Percentiles rank a stretch among this genome's conserved stretches.
Conservation (phyloP, 2,329 filamentous ascomycete species). For the Aureobasidium sp. region DNA sequence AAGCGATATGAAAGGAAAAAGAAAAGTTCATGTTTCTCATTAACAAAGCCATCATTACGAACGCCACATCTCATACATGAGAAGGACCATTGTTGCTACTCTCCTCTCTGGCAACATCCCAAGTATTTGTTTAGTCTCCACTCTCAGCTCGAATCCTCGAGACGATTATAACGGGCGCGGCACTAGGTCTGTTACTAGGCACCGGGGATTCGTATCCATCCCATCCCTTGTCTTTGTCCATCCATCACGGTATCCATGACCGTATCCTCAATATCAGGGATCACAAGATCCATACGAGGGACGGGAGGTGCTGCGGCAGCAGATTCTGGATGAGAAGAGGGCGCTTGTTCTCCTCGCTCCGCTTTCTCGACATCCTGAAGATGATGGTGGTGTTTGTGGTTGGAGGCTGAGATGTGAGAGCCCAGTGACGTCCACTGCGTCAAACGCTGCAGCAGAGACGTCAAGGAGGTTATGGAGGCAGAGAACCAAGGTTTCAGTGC, state of each 20-base stretch:
- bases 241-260: slow-evolving; percentile 4
- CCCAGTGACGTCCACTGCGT: neutral
- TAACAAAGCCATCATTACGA: neutral
- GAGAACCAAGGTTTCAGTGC: slow-evolving; percentile 2
- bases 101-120: neutral
- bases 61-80: neutral
- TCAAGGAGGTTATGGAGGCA: neutral
- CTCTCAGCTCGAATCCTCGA: neutral
- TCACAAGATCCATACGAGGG: neutral
- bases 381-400: neutral
- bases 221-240: neutral
- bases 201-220: neutral
- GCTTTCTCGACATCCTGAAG: neutral
- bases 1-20: neutral
- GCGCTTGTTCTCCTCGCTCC: neutral
- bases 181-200: neutral
- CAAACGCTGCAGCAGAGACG: neutral
- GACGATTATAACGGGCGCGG: neutral
- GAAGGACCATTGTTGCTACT: neutral
- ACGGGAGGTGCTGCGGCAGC: neutral
- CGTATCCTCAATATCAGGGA: slow-evolving; percentile 2
- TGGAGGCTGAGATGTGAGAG: neutral
- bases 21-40: neutral
- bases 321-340: neutral
- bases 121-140: neutral